Conservation (phyloP, 2,329 filamentous ascomycete genomes). For the Onygenales sp. region DNA sequence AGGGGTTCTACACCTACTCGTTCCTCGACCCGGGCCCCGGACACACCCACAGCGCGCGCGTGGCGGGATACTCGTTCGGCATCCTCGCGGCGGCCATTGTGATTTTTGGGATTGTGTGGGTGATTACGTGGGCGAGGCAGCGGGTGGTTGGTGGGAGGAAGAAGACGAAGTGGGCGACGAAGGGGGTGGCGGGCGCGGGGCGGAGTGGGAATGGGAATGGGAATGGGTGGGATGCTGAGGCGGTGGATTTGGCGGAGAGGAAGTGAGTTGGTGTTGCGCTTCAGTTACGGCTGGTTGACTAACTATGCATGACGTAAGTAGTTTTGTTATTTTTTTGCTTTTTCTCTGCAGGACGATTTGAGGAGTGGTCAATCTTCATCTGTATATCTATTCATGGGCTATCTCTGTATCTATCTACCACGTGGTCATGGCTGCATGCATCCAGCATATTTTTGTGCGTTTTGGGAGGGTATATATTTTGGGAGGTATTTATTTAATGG, state of each 20-base stretch:
- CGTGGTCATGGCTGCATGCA: no score
- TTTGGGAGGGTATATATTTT: no score
- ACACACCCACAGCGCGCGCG: constrained; percentile 38
- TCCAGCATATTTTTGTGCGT: no score
- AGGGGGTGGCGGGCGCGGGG: constrained; percentile 23
- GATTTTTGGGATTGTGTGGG: constrained; percentile 41
- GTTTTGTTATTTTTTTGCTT: no score
- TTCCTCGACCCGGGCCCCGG: constrained; percentile 59
- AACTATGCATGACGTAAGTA: no score
- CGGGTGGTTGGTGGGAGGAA: constrained; percentile 23
- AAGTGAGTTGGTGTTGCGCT: background rate
- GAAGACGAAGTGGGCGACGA: constrained; percentile 23
- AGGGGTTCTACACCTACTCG: constrained; percentile 66
- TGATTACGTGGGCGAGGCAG: constrained; percentile 42
- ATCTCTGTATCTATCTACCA: no score
- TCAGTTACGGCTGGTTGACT: no score
- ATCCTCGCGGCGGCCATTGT: constrained; percentile 45
- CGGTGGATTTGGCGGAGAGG: background rate
- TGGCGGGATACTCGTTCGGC: constrained; percentile 56
- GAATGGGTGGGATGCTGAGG: constrained; percentile 9
- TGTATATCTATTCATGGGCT: no score
- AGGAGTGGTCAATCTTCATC: no score
- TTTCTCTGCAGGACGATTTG: no score
- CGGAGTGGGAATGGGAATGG: constrained; percentile 31
- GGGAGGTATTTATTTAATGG: no score